Base-by-base conservation (phyloP, 1,139 yeast genomes). In the Oligophagozyma castellii region DNA sequence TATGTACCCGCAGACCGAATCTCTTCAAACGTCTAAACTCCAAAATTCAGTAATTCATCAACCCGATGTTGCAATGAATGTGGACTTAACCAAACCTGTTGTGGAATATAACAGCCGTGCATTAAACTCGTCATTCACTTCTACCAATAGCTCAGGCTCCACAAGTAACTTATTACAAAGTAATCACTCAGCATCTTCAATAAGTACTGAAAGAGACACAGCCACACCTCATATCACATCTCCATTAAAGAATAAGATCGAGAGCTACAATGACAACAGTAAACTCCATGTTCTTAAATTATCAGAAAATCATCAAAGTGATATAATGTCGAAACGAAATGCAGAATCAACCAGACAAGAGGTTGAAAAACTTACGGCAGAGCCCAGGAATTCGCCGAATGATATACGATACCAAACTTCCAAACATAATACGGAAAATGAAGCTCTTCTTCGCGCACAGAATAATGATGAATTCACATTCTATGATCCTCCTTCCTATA, bases 291-390 rank as follows among this genome's bases (percentile, higher is more conserved):
- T 47, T 12, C 21, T 47, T 16, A 38, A 45, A 28, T 28, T 47
- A 12, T 44, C 51, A 2, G 37, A 34, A 18, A 48, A 44, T 10
- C 48, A 47, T 22, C 43, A 42, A 27, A 29, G 38, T 12, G 48
- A 44, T 26, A 10, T 39, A 12, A 32, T 27, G 12, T 40, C 38
- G 22, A 35, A 36, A 20, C n/a, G n/a, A n/a, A n/a, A n/a, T n/a
- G n/a, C n/a, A n/a, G n/a, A n/a, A n/a, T n/a, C n/a, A n/a, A n/a
- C n/a, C n/a, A n/a, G n/a, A n/a, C n/a, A n/a, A n/a, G n/a, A n/a
- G n/a, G n/a, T n/a, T n/a, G n/a, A n/a, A n/a, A 18, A 18, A 18
- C 10, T 18, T 7, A 18, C 8, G 7, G 20, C 7, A 7, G 20
- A 18, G 10, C 20, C 8, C 10, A 18, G 20, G 5, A 22, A 28